Evolutionary conservation across 2,329 filamentous ascomycete species (phyloP), one percentile per base, ranked within the genome.

Genomic region (Cadophora gregata): DNA sequence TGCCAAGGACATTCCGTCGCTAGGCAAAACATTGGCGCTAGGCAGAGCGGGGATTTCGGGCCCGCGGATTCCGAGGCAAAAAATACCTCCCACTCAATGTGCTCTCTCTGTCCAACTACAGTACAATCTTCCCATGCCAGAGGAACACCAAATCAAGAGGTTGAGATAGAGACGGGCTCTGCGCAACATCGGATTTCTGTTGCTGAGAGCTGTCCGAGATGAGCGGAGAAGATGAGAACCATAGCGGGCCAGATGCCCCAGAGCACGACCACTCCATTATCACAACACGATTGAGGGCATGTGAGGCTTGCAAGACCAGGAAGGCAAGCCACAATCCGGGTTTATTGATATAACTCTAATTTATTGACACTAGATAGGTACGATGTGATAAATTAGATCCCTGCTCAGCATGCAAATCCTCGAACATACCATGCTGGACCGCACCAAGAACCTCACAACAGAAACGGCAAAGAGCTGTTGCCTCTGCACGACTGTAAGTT

Each of bases 351-450:
- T 36, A 9, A n/a, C n/a, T 14, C 27, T 29, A 31, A 29, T 36
- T 19, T 27, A 12, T 47, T 60, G 29, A 61, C n/a, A 9, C 1
- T 7, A 10, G 19, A 33, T 31, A 67, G 66, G 59, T 67, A 51
- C 62, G 59, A 62, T 67, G 66, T 47, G 66, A 67, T 56, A 67
- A 67, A 45, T 33, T 67, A 45, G 38, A 56, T 21, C 66, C 66
- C 21, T 67, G 66, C 33, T 68, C 63, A 27, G 63, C 62, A 31
- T 68, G 63, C 48, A 59, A 51, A 36, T 60, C 59, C 33, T 45
- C 66, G 16, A 65, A 63, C 24, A 65, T 68, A 47, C 59, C 59
- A 45, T 65, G 66, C 21, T 63, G 66, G 66, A 68, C 62, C 4
- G 45, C 59, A n/a, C 59, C 38, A 55, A 31, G 56, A 53, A 38